phyloP scores from a whole-genome alignment of 306 rosid species.

The Inga leiocalycina region DNA sequence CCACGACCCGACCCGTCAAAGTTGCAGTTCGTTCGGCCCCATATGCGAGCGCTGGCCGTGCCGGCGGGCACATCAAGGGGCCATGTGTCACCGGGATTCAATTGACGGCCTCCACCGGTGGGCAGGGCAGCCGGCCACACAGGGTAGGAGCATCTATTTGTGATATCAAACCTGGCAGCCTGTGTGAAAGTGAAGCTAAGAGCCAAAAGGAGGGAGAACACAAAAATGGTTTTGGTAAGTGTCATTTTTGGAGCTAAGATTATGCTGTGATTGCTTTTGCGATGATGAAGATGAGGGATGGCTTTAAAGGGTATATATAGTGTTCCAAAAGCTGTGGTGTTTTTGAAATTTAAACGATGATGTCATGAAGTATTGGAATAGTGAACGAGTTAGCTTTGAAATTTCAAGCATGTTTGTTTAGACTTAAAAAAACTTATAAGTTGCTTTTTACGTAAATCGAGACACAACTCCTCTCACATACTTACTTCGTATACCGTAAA shows the following conservation, averaged over 20 bases:
- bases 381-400: too few relatives aligned
- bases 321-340: background rate
- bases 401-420: too few relatives aligned
- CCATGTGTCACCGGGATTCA: background rate
- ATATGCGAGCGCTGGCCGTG: background rate
- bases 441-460: too few relatives aligned
- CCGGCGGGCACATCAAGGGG: background rate
- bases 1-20: slow-evolving; percentile 51
- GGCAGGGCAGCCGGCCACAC: background rate
- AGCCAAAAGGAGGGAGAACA: background rate
- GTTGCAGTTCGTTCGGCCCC: slow-evolving; percentile 31
- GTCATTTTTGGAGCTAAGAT: background rate
- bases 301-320: background rate
- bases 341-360: too few relatives aligned
- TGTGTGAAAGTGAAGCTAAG: background rate
- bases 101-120: background rate
- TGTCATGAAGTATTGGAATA: too few relatives aligned
- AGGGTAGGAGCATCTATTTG: slow-evolving; percentile 42
- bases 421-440: too few relatives aligned
- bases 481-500: too few relatives aligned
- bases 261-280: background rate
- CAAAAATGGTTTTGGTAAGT: background rate
- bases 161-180: slow-evolving; percentile 34
- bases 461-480: too few relatives aligned
- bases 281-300: background rate